Evolutionary conservation across 257 asterid species (phyloP), one percentile per base, ranked within the genome.

Genomic region (Salvia hispanica): DNA sequence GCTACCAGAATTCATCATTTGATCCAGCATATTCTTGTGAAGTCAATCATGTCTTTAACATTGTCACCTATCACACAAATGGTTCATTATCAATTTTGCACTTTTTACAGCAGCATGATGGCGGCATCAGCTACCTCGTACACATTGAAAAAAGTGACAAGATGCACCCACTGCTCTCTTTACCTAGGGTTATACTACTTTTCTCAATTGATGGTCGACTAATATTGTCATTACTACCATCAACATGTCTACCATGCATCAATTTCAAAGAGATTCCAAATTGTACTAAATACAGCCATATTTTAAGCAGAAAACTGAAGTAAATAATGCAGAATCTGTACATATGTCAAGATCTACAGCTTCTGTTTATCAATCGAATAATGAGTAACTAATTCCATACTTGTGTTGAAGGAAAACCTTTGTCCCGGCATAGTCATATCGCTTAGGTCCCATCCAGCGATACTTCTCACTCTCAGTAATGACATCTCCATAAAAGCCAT

Each of bases 401-500:
- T 87, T 91, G 62, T 91, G 99, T 71, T 87, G 91, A 71, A 94
- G 99, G 78, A 94, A 94, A 76, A 93, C 97, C 82, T 88, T 93
- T n/a, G 99, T 93, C 70, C 99, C 99, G 0, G 97, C 97, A 61
- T 78, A 90, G 78, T 94, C 99, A 69, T 94, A 94, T 55, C 96
- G 81, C 69, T 81, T 85, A 2, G 99, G 99, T 61, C 99, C 99
- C 99, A 94, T 88, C 99, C 99, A 91, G 33, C 99, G 86, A 75
- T 84, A 83, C 68, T 90, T 90, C 75, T 94, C 97, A 45, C 99
- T 94, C 86, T 94, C 99, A 9, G 91, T 85, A 42, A 94, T 87
- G 79, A 94, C 97, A 83, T 94, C 99, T 58, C 99, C 99, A 74
- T 94, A 94, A 80, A 94, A 94, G 13, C 99, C 99, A 58, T 94